Conservation (phyloP, 192 early-diverging fungal species). For the Rhizophagus prolifer region DNA sequence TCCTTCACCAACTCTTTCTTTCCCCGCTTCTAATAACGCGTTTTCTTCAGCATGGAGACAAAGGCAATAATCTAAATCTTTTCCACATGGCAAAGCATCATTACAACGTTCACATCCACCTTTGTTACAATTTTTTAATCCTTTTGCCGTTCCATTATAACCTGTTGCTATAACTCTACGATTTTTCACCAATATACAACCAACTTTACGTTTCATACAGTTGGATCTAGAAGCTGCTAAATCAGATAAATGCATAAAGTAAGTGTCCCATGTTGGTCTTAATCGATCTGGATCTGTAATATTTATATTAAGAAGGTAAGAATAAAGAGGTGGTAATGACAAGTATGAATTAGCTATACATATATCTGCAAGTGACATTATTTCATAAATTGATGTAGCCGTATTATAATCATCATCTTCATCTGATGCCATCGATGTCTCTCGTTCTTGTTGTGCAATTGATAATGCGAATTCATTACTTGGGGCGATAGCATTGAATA, state of each 20-base stretch:
- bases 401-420: not conserved
- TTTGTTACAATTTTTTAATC: conserved; percentile 89
- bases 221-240: conserved; percentile 88
- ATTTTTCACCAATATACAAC: conserved; percentile 89
- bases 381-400: conserved; percentile 15
- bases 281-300: conserved; percentile 73
- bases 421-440: not conserved
- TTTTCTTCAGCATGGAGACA: conserved; percentile 99
- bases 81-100: conserved; percentile 74
- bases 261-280: conserved; percentile 94
- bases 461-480: conserved; percentile 6
- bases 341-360: conserved; percentile 15
- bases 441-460: not conserved
- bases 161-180: conserved; percentile 91
- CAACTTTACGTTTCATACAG: conserved; percentile 98
- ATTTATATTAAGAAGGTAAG: conserved; percentile 46
- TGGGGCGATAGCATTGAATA: conserved; percentile 39
- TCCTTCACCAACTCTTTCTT: conserved; percentile 76
- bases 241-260: conserved; percentile 94
- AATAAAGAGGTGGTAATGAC: conserved; percentile 1
- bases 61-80: conserved; percentile 80
- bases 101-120: conserved; percentile 96
- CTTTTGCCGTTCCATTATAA: conserved; percentile 98
- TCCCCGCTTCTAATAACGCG: conserved; percentile 93
- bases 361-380: conserved; percentile 21